Percentiles rank a stretch among this genome's conserved stretches.
phyloP scores from a whole-genome alignment of 176 grass and related monocot genomes.

The Melocanna baccifera region DNA sequence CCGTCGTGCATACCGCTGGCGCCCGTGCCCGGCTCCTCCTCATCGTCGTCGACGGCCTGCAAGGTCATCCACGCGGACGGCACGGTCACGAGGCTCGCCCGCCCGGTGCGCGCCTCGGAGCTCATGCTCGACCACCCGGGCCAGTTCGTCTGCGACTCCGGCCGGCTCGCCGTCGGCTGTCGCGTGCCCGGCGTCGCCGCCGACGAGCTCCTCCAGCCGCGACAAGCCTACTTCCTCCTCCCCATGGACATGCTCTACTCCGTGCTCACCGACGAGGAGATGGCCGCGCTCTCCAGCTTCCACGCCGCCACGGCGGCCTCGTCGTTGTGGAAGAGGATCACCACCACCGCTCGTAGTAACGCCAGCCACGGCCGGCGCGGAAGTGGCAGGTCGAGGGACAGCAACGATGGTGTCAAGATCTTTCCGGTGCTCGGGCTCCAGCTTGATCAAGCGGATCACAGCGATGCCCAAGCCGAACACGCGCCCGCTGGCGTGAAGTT shows the following conservation, averaged over 20 bases:
- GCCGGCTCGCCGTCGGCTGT: constrained; percentile 55
- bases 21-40: not conserved
- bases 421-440: constrained; percentile 55
- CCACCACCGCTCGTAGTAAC: not conserved
- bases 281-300: constrained; percentile 48
- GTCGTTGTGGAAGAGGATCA: constrained; percentile 45
- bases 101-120: constrained; percentile 49
- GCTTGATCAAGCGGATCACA: constrained; percentile 30
- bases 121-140: constrained; percentile 68
- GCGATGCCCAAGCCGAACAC: not conserved
- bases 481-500: not conserved
- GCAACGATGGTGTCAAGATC: constrained; percentile 30
- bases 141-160: constrained; percentile 69
- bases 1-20: constrained; percentile 43
- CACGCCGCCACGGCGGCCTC: constrained; percentile 38
- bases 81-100: constrained; percentile 36
- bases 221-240: constrained; percentile 73
- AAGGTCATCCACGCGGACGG: constrained; percentile 66
- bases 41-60: constrained; percentile 12
- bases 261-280: constrained; percentile 91
- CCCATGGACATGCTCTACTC: constrained; percentile 97
- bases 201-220: constrained; percentile 62
- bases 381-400: not conserved
- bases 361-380: not conserved
- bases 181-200: constrained; percentile 56